Percentiles rank a stretch among this genome's conserved stretches.
These are phyloP conservation scores for Salix suchowensis DNA, from an alignment of 345 rosid genomes.

Conservation along the genomic window DNA sequence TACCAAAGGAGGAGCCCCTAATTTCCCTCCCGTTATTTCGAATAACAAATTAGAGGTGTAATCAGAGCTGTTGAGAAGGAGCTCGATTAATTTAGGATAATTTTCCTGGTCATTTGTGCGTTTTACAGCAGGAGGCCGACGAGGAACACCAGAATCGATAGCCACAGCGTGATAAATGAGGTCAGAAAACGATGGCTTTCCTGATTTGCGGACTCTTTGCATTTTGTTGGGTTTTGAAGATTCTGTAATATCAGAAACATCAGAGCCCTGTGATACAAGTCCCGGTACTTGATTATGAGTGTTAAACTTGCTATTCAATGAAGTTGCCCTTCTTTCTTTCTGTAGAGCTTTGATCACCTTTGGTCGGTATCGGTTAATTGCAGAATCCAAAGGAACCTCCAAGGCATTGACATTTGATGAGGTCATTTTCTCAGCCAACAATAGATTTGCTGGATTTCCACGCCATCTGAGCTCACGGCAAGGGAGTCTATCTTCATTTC, in stretches of 20 bases:
- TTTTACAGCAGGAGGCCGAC: constrained; percentile 97
- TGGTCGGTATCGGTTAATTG: constrained; percentile 66
- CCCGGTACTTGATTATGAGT: constrained; percentile 35
- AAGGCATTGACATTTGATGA: constrained; percentile 44
- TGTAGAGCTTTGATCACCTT: constrained; percentile 73
- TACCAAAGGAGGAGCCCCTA: constrained; percentile 52
- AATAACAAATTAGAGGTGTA: constrained; percentile 64
- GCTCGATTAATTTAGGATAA: constrained; percentile 91
- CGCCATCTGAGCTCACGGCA: constrained; percentile 97
- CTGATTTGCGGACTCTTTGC: constrained; percentile 48
- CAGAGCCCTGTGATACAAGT: constrained; percentile 51
- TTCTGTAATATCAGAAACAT: constrained; percentile 61
- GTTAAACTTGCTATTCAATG: constrained; percentile 62
- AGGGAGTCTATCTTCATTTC: constrained; percentile 95
- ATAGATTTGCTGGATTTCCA: constrained; percentile 88
- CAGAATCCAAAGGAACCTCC: constrained; percentile 75
- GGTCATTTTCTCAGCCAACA: constrained; percentile 62
- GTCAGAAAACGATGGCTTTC: constrained; percentile 39
- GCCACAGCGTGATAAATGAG: constrained; percentile 56
- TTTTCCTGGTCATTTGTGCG: constrained; percentile 82
- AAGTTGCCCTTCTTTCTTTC: constrained; percentile 77
- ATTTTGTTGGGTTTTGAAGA: constrained; percentile 55
- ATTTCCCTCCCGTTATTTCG: constrained; percentile 78
- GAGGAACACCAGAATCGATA: constrained; percentile 94
- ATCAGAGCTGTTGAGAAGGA: constrained; percentile 67